Percentiles rank a stretch among this genome's conserved stretches.
Evolutionary conservation across 345 rosid species (phyloP).

Genomic region (Draba incana): DNA sequence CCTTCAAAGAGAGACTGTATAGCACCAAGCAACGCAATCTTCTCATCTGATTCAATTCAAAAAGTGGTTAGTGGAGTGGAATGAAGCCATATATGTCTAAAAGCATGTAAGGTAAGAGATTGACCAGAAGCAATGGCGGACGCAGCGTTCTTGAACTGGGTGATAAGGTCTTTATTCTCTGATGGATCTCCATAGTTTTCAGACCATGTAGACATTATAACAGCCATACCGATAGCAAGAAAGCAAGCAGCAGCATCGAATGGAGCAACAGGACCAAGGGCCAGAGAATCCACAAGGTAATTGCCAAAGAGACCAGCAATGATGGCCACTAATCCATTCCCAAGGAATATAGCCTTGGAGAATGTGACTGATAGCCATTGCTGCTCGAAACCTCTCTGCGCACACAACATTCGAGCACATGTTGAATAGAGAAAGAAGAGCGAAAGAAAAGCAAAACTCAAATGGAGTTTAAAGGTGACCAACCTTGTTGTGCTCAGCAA

Average conservation of each 20-base stretch:
- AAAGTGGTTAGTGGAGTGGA: conserved; percentile 25
- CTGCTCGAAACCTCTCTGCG: conserved; percentile 69
- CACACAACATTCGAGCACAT: not conserved
- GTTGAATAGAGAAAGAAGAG: not conserved
- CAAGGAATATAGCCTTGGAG: conserved; percentile 76
- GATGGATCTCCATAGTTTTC: conserved; percentile 75
- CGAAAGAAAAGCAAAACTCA: not conserved
- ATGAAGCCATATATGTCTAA: conserved; percentile 13
- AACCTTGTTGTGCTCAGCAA: conserved; percentile 80
- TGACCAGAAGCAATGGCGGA: conserved; percentile 70
- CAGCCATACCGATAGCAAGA: conserved; percentile 68
- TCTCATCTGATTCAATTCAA: conserved; percentile 65
- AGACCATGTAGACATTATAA: conserved; percentile 63
- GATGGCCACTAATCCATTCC: conserved; percentile 71
- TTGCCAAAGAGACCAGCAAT: conserved; percentile 65
- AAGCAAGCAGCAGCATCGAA: conserved; percentile 78
- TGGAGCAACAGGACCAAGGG: conserved; percentile 70
- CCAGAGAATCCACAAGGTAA: conserved; percentile 57
- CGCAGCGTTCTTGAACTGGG: conserved; percentile 73
- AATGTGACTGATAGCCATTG: conserved; percentile 76
- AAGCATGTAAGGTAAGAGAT: conserved; percentile 30
- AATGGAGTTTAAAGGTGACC: conserved; percentile 9
- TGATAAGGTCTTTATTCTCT: conserved; percentile 60
- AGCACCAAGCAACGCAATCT: conserved; percentile 88
- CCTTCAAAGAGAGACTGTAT: conserved; percentile 98